Evolutionary conservation across 1,284 basidiomycete species (phyloP), one percentile per base, ranked within the genome.

Genomic region (Ustilago trichophora): DNA sequence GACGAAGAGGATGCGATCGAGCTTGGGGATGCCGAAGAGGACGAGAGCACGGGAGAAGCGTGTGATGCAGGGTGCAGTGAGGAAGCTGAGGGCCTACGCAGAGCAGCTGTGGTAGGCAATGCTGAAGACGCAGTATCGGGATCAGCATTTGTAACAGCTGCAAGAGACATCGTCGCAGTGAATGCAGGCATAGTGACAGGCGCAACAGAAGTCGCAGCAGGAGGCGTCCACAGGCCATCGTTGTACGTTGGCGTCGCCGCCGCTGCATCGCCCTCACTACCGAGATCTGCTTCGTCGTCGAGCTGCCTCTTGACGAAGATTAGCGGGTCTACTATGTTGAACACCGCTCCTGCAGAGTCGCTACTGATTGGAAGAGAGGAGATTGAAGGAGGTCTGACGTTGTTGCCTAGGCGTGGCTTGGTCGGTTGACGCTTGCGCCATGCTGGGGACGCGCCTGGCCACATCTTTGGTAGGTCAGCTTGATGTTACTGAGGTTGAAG

Each of bases 171-270:
- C 0, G 18, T 6, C 13, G 13, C 7, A 8, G 49, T 18, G 4
- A 46, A 51, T 1, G 43, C 5, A 4, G 37, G 2, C 1, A 46
- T 22, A 1, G 56, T 67, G 0, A 52, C 44, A 1, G 52, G n/a
- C n/a, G n/a, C n/a, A n/a, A n/a, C n/a, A n/a, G n/a, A n/a, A n/a
- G n/a, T n/a, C n/a, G n/a, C 59, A 10, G 56, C 64, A 0, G 56
- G 48, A 16, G 64, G 56, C 2, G 64, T 67, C 64, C 64, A 67
- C 47, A 67, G 24, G 13, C 64, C 64, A n/a, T 67, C 48, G 21
- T 67, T 45, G 27, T 43, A 67, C 3, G 64, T 56, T 2, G n/a
- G n/a, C n/a, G 37, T 16, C 7, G 53, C 38, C 1, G 41, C 46
- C 4, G 18, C 57, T 7, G 18, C 36, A 7, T 41, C 44, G 16